Evolutionary conservation across 2,329 filamentous ascomycete genomes (phyloP).

Genomic region (Clarireedia monteithiana): DNA sequence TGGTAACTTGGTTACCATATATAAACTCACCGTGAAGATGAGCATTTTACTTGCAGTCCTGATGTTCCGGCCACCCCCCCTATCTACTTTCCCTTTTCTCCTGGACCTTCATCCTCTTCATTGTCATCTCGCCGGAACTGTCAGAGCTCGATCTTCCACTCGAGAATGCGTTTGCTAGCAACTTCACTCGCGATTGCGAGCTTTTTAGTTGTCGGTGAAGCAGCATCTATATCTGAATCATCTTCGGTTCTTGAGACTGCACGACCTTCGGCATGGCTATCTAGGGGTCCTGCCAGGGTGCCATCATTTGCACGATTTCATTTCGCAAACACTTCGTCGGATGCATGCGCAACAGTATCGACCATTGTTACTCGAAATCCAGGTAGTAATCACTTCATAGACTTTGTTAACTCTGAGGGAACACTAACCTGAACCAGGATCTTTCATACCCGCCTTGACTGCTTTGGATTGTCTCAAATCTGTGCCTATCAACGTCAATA

Average conservation of each 20-base stretch:
- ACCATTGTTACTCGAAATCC: not conserved
- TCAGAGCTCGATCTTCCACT: too few species aligned
- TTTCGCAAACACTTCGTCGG: not conserved
- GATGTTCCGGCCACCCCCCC: not conserved
- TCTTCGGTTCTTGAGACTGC: not conserved
- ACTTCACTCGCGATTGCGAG: not conserved
- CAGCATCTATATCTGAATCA: not conserved
- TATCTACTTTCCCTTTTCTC: not conserved
- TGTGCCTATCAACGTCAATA: slow-evolving; percentile 16
- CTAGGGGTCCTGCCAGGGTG: not conserved
- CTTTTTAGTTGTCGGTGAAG: not conserved
- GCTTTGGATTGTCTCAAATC: slow-evolving; percentile 24
- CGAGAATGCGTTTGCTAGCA: not conserved
- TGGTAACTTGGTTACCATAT: too few species aligned
- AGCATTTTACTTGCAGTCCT: too few species aligned
- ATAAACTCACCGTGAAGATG: too few species aligned
- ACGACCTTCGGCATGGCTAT: not conserved
- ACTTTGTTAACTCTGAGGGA: not conserved
- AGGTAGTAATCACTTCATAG: not conserved
- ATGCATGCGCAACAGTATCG: not conserved
- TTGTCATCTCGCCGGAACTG: not conserved
- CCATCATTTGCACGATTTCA: not conserved
- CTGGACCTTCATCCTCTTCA: not conserved
- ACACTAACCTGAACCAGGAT: not conserved
- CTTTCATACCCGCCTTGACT: not conserved